Base-by-base conservation (phyloP, 306 rosid species). In the Cucumis hystrix region DNA sequence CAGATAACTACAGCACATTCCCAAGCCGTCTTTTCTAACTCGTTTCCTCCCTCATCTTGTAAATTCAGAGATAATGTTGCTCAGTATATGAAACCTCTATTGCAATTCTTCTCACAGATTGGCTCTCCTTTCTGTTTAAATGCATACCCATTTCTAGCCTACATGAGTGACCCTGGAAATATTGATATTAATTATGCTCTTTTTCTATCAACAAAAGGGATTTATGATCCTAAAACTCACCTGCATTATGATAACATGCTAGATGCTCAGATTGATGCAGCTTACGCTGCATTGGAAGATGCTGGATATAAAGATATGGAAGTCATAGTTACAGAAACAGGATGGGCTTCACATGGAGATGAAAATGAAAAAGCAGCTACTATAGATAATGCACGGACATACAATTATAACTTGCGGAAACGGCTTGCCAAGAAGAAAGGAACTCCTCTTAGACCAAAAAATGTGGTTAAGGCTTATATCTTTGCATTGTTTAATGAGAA, bases 261-360 rank as follows among this genome's bases (percentile, higher is more conserved):
- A 28, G 98, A 94, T 86, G 97, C 97, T 82, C 96, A 90, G 89
- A 91, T 94, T 67, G 98, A 91, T 84, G 98, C 97, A 49, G 91
- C 96, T 49, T 90, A 91, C 79, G 83, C 91, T 10, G 98, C 98
- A 70, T 73, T 94, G 74, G 96, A 89, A 87, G 82, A 84, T 85
- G 93, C 91, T 39, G 97, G 98, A 75, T 83, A 83, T 77, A 7
- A 81, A 54, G 83, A 90, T 79, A 94, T 91, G 96, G 94, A 90
- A 88, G 86, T 94, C 82, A 83, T 90, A 70, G 81, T 91, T 79
- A 91, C 98, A 16, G 98, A 94, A 85, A 91, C 98, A 43, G 98
- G 98, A 59, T 94, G 97, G 98, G 97, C 96, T 57, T 91, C 98
- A 10, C 77, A 25, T 28, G 97, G 98, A 71, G 97, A 83, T 67